These are phyloP conservation scores for Syzygium aromaticum DNA, from an alignment of 345 rosid genomes.

Conservation along the genomic window DNA sequence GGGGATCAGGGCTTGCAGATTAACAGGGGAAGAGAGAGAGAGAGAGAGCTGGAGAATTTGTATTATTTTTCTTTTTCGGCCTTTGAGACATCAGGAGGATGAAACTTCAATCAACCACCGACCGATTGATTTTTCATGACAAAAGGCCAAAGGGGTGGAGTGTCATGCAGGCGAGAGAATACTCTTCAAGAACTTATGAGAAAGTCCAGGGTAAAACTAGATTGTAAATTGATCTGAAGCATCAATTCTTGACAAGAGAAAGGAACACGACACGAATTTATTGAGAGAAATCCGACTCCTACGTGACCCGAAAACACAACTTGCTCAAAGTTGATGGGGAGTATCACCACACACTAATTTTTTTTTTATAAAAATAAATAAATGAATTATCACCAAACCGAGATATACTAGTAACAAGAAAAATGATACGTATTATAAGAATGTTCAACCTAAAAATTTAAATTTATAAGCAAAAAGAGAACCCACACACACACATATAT, in stretches of 20 bases:
- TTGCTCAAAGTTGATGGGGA: background rate
- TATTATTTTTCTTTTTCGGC: background rate
- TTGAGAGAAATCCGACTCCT: background rate
- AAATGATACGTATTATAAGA: background rate
- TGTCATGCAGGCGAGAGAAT: background rate
- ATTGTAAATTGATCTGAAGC: background rate
- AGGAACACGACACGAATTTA: background rate
- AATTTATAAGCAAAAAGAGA: background rate
- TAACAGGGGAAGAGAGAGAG: background rate
- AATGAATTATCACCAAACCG: no score
- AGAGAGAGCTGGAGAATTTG: background rate
- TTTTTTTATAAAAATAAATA: no score
- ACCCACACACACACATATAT: no score
- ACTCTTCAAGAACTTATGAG: background rate
- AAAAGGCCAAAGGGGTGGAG: background rate
- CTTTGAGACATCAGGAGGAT: background rate
- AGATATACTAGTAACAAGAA: background rate
- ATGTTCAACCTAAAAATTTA: background rate
- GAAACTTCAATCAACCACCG: background rate
- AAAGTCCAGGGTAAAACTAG: background rate
- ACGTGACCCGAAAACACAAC: background rate
- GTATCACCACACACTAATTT: background rate
- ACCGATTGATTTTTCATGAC: background rate
- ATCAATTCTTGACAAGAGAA: background rate
- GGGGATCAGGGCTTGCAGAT: slow-evolving; percentile 25